A percentile compares a stretch with the other conserved stretches of the same genome.
These are phyloP conservation scores for Trypanosoma caninum DNA, from an alignment of 208 protist genomes.

Conservation along the genomic window DNA sequence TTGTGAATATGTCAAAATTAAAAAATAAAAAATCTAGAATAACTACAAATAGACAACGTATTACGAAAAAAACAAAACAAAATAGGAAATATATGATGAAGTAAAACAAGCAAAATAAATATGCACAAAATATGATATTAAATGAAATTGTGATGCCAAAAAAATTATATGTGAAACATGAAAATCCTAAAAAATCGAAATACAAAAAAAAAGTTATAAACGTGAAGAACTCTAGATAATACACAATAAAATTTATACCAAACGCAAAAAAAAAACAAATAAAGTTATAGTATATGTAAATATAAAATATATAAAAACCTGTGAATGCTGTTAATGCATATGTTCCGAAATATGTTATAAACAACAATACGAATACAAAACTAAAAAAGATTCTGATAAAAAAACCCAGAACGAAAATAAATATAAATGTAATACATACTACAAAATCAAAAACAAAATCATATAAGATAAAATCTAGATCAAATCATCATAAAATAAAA, in stretches of 20 bases:
- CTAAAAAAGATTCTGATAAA: slow-evolving; percentile 88
- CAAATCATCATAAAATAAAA: slow-evolving; percentile 89
- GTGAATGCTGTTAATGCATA: slow-evolving; percentile 45
- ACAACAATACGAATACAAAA: slow-evolving; percentile 87
- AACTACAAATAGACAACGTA: slow-evolving; percentile 86
- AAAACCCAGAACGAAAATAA: slow-evolving; percentile 87
- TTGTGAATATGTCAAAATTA: slow-evolving; percentile 87
- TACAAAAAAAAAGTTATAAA: slow-evolving; percentile 70
- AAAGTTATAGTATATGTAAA: slow-evolving; percentile 86
- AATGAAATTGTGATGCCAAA: slow-evolving; percentile 53
- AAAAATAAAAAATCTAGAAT: slow-evolving; percentile 87
- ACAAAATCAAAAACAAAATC: slow-evolving; percentile 92
- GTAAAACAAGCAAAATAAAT: slow-evolving; percentile 91
- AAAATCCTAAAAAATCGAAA: slow-evolving; percentile 82
- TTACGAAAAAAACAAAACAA: slow-evolving; percentile 91
- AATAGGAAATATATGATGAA: slow-evolving; percentile 88
- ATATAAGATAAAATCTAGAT: slow-evolving; percentile 90
- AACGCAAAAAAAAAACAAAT: slow-evolving; percentile 89
- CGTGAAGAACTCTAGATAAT: slow-evolving; percentile 81
- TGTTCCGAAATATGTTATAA: slow-evolving; percentile 80
- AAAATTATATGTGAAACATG: slow-evolving; percentile 40
- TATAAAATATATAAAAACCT: slow-evolving; percentile 80
- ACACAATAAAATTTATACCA: slow-evolving; percentile 75
- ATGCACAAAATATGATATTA: slow-evolving; percentile 77
- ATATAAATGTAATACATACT: slow-evolving; percentile 87